These are phyloP conservation scores for Coprinopsis marcescibilis DNA, from an alignment of 768 basidiomycete species.

Conservation along the genomic window DNA sequence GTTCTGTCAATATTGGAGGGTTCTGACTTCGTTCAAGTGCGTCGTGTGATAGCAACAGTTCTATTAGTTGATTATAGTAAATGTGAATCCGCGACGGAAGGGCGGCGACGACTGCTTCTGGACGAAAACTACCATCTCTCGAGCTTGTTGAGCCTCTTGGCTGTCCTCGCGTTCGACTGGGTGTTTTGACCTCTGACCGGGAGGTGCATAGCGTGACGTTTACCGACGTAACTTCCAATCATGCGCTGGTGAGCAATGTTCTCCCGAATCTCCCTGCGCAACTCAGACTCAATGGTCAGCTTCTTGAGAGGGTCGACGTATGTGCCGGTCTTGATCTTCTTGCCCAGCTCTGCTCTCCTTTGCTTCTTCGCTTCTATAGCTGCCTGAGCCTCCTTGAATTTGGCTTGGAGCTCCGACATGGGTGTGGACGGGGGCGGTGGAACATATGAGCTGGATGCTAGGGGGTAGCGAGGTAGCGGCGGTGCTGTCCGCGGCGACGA, in stretches of 20 bases:
- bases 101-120: background rate
- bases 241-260: conserved; percentile 90
- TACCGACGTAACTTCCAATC: conserved; percentile 92
- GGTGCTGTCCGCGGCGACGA: conserved; percentile 80
- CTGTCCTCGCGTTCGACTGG: conserved; percentile 84
- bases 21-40: no score
- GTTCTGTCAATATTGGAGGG: no score
- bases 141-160: conserved; percentile 83
- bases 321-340: conserved; percentile 14
- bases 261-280: conserved; percentile 74
- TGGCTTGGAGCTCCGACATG: conserved; percentile 32
- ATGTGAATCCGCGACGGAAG: background rate
- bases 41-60: no score
- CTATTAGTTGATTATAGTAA: no score
- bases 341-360: conserved; percentile 19
- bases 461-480: conserved; percentile 57
- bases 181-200: conserved; percentile 96
- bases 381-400: conserved; percentile 28
- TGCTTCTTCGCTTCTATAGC: conserved; percentile 25
- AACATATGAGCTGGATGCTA: conserved; percentile 50
- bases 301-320: conserved; percentile 59
- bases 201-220: conserved; percentile 86
- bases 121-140: conserved; percentile 40
- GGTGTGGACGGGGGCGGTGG: conserved; percentile 41
- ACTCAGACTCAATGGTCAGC: conserved; percentile 83